phyloP scores from a whole-genome alignment of 2,329 filamentous ascomycete genomes.

The Ampelomyces quisqualis region DNA sequence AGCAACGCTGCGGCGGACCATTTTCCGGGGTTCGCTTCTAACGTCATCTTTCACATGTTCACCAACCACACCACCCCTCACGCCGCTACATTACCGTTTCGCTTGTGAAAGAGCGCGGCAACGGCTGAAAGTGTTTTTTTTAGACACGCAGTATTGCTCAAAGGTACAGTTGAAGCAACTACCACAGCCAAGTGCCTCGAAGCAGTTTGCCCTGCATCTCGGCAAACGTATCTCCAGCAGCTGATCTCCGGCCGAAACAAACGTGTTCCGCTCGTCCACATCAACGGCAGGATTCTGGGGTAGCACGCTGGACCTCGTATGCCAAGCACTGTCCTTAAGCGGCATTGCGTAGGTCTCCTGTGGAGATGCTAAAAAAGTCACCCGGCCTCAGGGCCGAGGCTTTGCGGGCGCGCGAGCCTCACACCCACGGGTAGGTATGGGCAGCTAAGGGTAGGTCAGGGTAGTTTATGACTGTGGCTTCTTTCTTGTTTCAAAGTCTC shows the following conservation, averaged over 20 bases:
- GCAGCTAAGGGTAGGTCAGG: background rate
- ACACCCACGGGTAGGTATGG: slow-evolving; percentile 35
- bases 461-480: no score
- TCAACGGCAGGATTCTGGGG: no score
- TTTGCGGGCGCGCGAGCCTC: slow-evolving; percentile 28
- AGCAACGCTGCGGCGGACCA: slow-evolving; percentile 22
- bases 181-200: background rate
- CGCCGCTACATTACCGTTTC: slow-evolving; percentile 14
- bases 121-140: slow-evolving; percentile 1
- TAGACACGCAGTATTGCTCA: no score
- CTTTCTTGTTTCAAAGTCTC: no score
- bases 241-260: slow-evolving; percentile 35
- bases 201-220: slow-evolving; percentile 1
- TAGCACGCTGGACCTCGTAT: no score
- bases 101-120: slow-evolving; percentile 15
- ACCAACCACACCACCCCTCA: slow-evolving; percentile 2
- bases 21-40: slow-evolving; percentile 17
- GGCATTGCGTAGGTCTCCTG: no score
- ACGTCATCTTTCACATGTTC: slow-evolving; percentile 42
- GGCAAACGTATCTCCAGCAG: slow-evolving; percentile 20
- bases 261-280: slow-evolving; percentile 42
- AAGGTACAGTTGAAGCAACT: no score
- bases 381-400: slow-evolving; percentile 45
- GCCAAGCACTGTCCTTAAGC: no score
- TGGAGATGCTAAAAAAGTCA: no score